A percentile compares a stretch with the other conserved stretches of the same genome.
phyloP scores from a whole-genome alignment of 2,329 filamentous ascomycete genomes.

The Leptographium radiaticola region DNA sequence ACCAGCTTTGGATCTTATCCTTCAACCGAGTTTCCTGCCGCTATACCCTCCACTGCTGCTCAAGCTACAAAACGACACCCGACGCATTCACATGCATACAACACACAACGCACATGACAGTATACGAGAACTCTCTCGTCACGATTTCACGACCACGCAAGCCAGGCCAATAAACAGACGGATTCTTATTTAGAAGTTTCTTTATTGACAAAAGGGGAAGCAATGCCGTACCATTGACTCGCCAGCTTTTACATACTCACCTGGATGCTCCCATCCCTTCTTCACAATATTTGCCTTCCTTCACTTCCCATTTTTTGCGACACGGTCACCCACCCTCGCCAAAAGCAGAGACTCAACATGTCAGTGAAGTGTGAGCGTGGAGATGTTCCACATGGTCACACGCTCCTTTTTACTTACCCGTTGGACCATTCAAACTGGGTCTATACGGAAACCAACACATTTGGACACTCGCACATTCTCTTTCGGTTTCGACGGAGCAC shows the following conservation, averaged over 20 bases:
- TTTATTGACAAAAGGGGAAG: neutral
- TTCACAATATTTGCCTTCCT: neutral
- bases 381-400: too few relatives aligned
- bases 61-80: neutral
- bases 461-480: neutral
- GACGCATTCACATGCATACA: neutral
- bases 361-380: too few relatives aligned
- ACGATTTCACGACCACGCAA: constrained; percentile 1
- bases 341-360: too few relatives aligned
- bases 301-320: neutral
- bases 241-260: neutral
- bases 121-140: neutral
- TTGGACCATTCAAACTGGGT: neutral
- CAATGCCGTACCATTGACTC: neutral
- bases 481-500: neutral
- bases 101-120: neutral
- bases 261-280: neutral
- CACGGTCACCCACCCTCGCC: too few relatives aligned
- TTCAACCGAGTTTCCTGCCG: neutral
- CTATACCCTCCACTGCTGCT: neutral
- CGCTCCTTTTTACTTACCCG: neutral
- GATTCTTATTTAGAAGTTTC: neutral
- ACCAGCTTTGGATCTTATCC: neutral
- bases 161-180: neutral
- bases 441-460: neutral